phyloP scores from a whole-genome alignment of 2,329 filamentous ascomycete genomes.

The Penicillium sp. region DNA sequence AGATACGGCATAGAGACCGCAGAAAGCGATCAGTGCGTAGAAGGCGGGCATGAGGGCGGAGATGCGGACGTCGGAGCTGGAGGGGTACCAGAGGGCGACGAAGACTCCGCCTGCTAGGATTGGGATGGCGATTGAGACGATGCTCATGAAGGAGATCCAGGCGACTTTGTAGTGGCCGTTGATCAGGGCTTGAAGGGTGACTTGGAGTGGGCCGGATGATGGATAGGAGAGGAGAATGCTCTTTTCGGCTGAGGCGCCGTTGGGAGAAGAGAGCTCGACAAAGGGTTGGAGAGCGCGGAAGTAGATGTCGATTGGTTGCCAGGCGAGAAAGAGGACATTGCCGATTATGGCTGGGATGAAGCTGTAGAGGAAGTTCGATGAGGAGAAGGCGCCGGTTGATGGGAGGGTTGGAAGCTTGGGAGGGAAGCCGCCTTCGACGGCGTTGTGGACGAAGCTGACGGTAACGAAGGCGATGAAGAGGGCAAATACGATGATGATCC shows the following conservation, averaged over 20 bases:
- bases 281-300: conserved; percentile 60
- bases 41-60: conserved; percentile 72
- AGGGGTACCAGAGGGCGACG: conserved; percentile 58
- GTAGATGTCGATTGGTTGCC: conserved; percentile 60
- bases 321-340: conserved; percentile 57
- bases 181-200: conserved; percentile 52
- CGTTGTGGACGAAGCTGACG: conserved; percentile 72
- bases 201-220: conserved; percentile 52
- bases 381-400: conserved; percentile 66
- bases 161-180: conserved; percentile 60
- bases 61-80: conserved; percentile 53
- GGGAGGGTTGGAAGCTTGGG: conserved; percentile 65
- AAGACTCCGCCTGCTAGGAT: conserved; percentile 62
- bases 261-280: conserved; percentile 51
- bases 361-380: conserved; percentile 82
- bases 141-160: conserved; percentile 54
- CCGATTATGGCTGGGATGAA: conserved; percentile 61
- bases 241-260: conserved; percentile 54
- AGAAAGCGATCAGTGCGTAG: conserved; percentile 68
- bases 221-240: conserved; percentile 59
- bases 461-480: conserved; percentile 70
- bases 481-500: conserved; percentile 58
- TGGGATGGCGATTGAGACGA: conserved; percentile 54
- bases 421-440: conserved; percentile 67
- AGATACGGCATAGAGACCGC: conserved; percentile 66